Evolutionary conservation across 352 stramenopile genomes (phyloP), one percentile per base, ranked within the genome.

Genomic region (Elongisporangium undulatum): DNA sequence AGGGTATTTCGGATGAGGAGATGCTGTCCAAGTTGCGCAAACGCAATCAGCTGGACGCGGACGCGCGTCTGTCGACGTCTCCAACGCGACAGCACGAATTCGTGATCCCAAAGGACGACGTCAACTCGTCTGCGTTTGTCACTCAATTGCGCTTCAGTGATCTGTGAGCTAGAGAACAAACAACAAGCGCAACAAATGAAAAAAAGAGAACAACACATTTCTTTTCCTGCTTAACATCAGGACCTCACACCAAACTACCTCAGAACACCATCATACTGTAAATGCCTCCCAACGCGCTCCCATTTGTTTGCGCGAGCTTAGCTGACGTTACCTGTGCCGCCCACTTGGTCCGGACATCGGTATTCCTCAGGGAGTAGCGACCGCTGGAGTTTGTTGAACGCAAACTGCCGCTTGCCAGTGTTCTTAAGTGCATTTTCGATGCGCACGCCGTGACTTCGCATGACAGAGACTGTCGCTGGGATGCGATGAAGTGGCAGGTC

Each of bases 381-480:
- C n/a, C 85, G 81, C 66, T 96, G 87, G 49, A 96, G 67, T 62
- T 90, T 92, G 69, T 95, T 96, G 74, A 96, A 96, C 16, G 87
- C 87, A 57, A 94, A 96, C 57, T 86, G 71, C 10, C 83, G 83
- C 72, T 94, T 94, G 74, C 87, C 87, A 12, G 85, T 95, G 68
- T 96, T 96, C 77, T 95, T 96, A 55, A 94, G 71, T 19, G 87
- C 85, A 58, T 96, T 96, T 57, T 95, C 87, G 52, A 96, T 93
- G 54, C 87, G 85, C 23, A 95, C 85, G 49, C 87, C 87, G 23
- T 96, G 79, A 55, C 79, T 94, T 41, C 87, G 83, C 87, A 96
- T 96, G 22, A 93, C 85, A 13, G 85, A 91, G 22, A 94, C 84
- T 0, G 85, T 96, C 16, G 82, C 82, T 16, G 82, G 78, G 7